A percentile compares a stretch with the other conserved stretches of the same genome.
These are phyloP conservation scores for Ettlia oleoabundans DNA, from an alignment of 139 green algal genomes.

Conservation along the genomic window DNA sequence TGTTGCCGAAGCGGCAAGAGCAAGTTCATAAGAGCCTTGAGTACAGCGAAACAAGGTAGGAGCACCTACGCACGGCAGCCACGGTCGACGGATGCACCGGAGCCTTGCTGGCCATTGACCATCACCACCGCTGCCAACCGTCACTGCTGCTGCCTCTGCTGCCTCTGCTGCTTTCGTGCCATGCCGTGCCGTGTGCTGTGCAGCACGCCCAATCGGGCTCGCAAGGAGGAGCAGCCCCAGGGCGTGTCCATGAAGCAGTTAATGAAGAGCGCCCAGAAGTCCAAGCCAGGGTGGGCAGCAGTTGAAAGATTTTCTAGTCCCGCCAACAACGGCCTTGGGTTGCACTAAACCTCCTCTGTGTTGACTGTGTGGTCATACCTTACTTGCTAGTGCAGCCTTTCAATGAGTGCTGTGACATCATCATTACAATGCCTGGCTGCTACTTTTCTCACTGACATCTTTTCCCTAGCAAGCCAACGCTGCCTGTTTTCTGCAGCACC, in stretches of 20 bases:
- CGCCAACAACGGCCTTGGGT: not conserved
- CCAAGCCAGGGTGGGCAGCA: constrained; percentile 20
- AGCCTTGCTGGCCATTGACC: no score
- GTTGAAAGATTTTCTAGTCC: no score
- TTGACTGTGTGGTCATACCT: no score
- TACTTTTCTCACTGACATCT: not conserved
- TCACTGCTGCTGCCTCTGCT: not conserved
- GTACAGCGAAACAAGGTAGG: no score
- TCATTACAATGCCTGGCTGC: not conserved
- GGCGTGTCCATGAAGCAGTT: constrained; percentile 25
- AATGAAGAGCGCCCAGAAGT: constrained; percentile 16
- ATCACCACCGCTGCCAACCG: not conserved
- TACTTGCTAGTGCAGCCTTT: no score
- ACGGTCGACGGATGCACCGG: no score
- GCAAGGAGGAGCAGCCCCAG: not conserved
- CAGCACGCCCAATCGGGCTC: not conserved
- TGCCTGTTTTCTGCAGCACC: not conserved
- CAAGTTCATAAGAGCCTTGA: not conserved
- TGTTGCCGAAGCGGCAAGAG: not conserved
- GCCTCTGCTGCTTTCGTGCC: not conserved
- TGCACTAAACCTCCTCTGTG: not conserved
- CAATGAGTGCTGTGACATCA: no score
- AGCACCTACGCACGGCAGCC: no score
- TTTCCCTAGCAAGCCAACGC: no score
- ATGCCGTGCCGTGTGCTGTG: not conserved